Percentiles rank a stretch among this genome's conserved stretches.
These are phyloP conservation scores for Scheffersomyces stipitis DNA, from an alignment of 805 yeast genomes.

Conservation along the genomic window DNA sequence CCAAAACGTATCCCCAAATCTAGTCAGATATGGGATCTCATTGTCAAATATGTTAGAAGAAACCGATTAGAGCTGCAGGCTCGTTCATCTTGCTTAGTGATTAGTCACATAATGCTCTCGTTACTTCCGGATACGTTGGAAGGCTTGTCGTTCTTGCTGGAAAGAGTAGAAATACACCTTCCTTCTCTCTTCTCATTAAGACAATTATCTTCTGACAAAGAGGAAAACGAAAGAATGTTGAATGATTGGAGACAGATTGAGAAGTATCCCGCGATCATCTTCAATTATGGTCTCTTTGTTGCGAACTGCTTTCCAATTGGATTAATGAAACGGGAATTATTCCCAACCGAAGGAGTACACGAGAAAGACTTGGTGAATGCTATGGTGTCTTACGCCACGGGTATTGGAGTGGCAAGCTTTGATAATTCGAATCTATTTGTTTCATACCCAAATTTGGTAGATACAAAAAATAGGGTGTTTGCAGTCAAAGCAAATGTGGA, in stretches of 20 bases:
- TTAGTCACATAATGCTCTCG: background rate
- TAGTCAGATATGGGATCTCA: too few relatives aligned
- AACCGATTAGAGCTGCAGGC: background rate
- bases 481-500: background rate
- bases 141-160: background rate
- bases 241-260: background rate
- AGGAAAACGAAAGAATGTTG: slow-evolving; percentile 40
- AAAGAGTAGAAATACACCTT: slow-evolving; percentile 68
- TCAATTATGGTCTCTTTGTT: background rate
- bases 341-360: background rate
- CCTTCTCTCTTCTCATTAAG: too few relatives aligned
- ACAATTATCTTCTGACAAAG: too few relatives aligned
- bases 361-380: background rate
- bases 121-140: background rate
- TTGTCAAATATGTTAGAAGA: background rate
- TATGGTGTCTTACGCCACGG: background rate
- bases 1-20: too few relatives aligned
- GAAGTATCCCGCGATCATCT: background rate
- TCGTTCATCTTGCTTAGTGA: background rate
- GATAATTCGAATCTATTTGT: background rate
- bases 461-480: background rate
- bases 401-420: background rate
- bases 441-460: background rate
- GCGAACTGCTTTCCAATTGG: background rate
- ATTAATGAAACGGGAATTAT: background rate